Evolutionary conservation across 306 rosid species (phyloP), one percentile per base, ranked within the genome.

Genomic region (Glycyrrhiza uralensis): DNA sequence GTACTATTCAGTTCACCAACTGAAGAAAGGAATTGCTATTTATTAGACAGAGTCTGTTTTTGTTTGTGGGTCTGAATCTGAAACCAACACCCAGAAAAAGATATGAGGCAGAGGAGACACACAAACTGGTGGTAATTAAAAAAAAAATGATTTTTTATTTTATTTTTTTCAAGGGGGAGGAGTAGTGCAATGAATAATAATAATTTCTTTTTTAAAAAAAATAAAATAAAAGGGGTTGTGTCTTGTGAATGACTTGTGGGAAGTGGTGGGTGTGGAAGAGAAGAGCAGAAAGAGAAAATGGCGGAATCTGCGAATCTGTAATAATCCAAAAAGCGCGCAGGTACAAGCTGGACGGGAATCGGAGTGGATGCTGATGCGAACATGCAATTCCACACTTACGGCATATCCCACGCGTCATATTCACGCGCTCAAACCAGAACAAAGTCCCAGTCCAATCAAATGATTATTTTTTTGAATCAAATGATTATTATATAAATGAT

Each of bases 1-100:
- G n/a, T n/a, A n/a, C n/a, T n/a, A n/a, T n/a, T n/a, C n/a, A n/a
- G n/a, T n/a, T n/a, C n/a, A n/a, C n/a, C n/a, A n/a, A n/a, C n/a
- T n/a, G n/a, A n/a, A n/a, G n/a, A n/a, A n/a, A n/a, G n/a, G n/a
- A n/a, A n/a, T n/a, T 26, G 4, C 29, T 26, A 26, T 1, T 4
- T 26, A 26, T 26, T 26, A 26, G 29, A 26, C 29, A 26, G 29
- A 26, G 36, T 3, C 23, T 49, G 18, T 49, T 30, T 14, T 24
- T n/a, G n/a, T n/a, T n/a, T n/a, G n/a, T 26, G 69, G 47, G 46
- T 38, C 57, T 46, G 12, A 76, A 66, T 15, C 19, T 41, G 49
- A 67, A 78, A 68, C 78, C 84, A 81, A 69, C 81, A 82, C 69
- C 66, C n/a, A n/a, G n/a, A n/a, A n/a, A n/a, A n/a, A n/a, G n/a